Evolutionary conservation across 108 stramenopile genomes (phyloP), one percentile per base, ranked within the genome.

Genomic region (Bacterosira constricta): DNA sequence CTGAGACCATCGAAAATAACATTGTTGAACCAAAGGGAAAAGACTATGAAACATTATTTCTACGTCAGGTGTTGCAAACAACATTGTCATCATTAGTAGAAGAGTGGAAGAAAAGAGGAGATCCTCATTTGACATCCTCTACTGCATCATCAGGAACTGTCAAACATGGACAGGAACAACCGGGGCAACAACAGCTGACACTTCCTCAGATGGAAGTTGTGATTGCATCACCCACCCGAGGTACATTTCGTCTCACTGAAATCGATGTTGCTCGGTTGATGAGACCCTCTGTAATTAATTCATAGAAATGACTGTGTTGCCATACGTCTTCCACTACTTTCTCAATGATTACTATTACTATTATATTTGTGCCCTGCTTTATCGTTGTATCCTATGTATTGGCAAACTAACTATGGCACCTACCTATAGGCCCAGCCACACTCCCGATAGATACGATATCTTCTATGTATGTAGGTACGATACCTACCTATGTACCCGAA

Each of bases 201-300:
- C 50, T 69, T 15, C 75, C 75, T 44, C 52, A 34, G 45, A 69
- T 77, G 67, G 75, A 77, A 55, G 67, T 77, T 35, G 75, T 77
- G 4, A 32, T 77, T 63, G 41, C 67, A 13, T 68, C 75, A 20
- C 30, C 75, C n/a, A 77, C 32, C 18, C 49, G 25, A 60, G 75
- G 75, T 18, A 77, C 49, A 25, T 46, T 69, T 56, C 75, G 67
- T 1, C 67, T 77, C 41, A 52, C 60, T 6, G 61, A 77, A 21
- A 8, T 38, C 36, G 75, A 77, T 35, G 36, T 77, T 31, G 42
- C 20, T 37, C 12, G n/a, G 2, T 45, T 77, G 32, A 60, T 77
- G 61, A 58, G 36, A 44, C 21, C 34, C 11, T 18, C 35, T 21
- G 36, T 18, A 30, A 55, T 30, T 2, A 7, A 27, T 11, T 29